Conservation (phyloP, 495 filamentous ascomycete species). For the Hypoxylon lienhwacheense region DNA sequence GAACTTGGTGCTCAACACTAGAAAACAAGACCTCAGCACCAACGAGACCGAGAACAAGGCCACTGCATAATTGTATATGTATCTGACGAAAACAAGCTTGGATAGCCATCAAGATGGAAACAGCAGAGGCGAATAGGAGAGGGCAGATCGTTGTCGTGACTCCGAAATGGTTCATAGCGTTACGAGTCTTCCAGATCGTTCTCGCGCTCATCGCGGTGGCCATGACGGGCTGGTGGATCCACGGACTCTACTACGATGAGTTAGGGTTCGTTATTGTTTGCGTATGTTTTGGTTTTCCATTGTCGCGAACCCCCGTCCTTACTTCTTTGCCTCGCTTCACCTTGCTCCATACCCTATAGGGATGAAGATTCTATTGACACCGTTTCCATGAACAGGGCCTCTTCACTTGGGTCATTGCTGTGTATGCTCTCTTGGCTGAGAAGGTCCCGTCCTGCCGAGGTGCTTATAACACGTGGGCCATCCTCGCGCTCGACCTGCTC, state of each 20-base stretch:
- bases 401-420: slow-evolving; percentile 49
- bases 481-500: slow-evolving; percentile 48
- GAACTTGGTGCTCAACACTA: not conserved
- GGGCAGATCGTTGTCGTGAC: slow-evolving; percentile 38
- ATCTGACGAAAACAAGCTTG: not conserved
- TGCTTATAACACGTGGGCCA: slow-evolving; percentile 51
- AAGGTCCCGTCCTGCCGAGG: slow-evolving; percentile 40
- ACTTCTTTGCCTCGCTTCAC: not conserved
- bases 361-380: slow-evolving; percentile 5
- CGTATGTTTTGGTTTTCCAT: slow-evolving; percentile 37
- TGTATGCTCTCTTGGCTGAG: slow-evolving; percentile 47
- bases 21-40: not conserved
- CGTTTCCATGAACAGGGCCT: slow-evolving; percentile 38
- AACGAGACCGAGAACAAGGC: not conserved
- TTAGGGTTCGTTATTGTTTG: slow-evolving; percentile 46
- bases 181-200: slow-evolving; percentile 46
- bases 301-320: not conserved
- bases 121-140: slow-evolving; percentile 23
- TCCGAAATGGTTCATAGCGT: slow-evolving; percentile 44
- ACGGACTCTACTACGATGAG: slow-evolving; percentile 41
- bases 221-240: slow-evolving; percentile 47
- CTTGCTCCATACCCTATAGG: not conserved
- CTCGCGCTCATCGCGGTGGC: slow-evolving; percentile 43
- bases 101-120: slow-evolving; percentile 5
- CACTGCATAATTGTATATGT: not conserved